phyloP scores from a whole-genome alignment of 257 asterid genomes.

The Apocynum venetum region DNA sequence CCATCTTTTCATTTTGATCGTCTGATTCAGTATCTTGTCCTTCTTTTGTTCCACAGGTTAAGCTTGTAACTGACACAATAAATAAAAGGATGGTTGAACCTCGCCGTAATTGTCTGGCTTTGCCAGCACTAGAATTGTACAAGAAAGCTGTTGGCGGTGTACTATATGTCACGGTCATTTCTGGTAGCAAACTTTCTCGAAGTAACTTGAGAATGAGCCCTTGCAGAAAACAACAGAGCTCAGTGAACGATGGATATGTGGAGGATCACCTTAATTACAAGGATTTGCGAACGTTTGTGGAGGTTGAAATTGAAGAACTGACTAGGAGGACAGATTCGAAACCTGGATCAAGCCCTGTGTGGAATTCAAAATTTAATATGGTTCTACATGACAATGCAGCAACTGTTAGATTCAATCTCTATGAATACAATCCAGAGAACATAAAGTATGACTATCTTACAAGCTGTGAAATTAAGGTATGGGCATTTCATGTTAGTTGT shows the following conservation, averaged over 20 bases:
- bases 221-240: constrained; percentile 37
- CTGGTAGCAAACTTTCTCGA: constrained; percentile 62
- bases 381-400: constrained; percentile 79
- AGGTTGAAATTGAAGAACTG: constrained; percentile 81
- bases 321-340: constrained; percentile 67
- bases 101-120: constrained; percentile 79
- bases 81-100: constrained; percentile 94
- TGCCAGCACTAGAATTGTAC: constrained; percentile 65
- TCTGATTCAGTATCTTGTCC: not conserved
- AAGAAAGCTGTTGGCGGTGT: constrained; percentile 84
- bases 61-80: constrained; percentile 66
- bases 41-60: constrained; percentile 49
- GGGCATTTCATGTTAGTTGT: constrained; percentile 11
- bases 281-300: constrained; percentile 74
- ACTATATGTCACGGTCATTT: constrained; percentile 55
- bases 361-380: constrained; percentile 82
- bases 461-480: constrained; percentile 91
- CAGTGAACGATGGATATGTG: constrained; percentile 22
- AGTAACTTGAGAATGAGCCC: constrained; percentile 41
- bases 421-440: constrained; percentile 63
- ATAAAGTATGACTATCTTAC: constrained; percentile 75
- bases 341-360: constrained; percentile 67
- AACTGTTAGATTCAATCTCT: constrained; percentile 62
- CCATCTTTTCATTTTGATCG: not conserved
- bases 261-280: constrained; percentile 44